A percentile compares a stretch with the other conserved stretches of the same genome.
These are phyloP conservation scores for Vigna reflexopilosa DNA, from an alignment of 306 rosid species.

Conservation along the genomic window DNA sequence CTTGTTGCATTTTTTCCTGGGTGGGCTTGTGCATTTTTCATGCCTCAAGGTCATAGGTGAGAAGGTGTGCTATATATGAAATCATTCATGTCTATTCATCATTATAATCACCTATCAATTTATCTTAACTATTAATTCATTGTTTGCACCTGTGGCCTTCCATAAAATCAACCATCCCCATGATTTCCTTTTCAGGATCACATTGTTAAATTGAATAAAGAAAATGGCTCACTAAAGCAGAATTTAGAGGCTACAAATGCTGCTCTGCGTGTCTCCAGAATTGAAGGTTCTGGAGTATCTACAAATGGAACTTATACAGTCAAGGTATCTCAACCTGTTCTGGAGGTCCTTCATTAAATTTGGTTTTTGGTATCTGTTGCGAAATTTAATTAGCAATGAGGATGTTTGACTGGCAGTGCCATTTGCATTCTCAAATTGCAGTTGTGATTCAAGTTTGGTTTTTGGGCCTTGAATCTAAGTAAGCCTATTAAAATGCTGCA, in stretches of 20 bases:
- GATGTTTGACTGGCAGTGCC: conserved; percentile 1
- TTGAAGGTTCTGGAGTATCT: conserved; percentile 56
- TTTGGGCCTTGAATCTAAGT: conserved; percentile 1
- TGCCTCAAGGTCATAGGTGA: not conserved
- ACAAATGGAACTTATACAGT: conserved; percentile 49
- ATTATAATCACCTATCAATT: not conserved
- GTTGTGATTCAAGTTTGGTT: conserved; percentile 16
- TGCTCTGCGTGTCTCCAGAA: conserved; percentile 55
- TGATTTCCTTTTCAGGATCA: conserved; percentile 68
- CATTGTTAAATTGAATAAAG: conserved; percentile 70
- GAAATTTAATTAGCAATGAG: conserved; percentile 14
- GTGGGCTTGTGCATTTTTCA: not conserved
- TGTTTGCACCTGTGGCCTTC: conserved; percentile 21
- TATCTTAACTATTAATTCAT: not conserved
- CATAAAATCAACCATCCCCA: conserved; percentile 32
- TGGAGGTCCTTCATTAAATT: conserved; percentile 10
- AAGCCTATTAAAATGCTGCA: not conserved
- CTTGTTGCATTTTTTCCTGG: not conserved
- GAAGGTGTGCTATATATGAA: not conserved
- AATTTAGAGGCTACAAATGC: conserved; percentile 69
- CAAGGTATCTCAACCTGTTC: conserved; percentile 51
- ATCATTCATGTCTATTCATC: not conserved
- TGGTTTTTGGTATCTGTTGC: not conserved
- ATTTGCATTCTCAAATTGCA: not conserved
- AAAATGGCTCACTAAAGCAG: conserved; percentile 82